phyloP scores from a whole-genome alignment of 2,329 filamentous ascomycete species.

The Aspergillus versicolor region DNA sequence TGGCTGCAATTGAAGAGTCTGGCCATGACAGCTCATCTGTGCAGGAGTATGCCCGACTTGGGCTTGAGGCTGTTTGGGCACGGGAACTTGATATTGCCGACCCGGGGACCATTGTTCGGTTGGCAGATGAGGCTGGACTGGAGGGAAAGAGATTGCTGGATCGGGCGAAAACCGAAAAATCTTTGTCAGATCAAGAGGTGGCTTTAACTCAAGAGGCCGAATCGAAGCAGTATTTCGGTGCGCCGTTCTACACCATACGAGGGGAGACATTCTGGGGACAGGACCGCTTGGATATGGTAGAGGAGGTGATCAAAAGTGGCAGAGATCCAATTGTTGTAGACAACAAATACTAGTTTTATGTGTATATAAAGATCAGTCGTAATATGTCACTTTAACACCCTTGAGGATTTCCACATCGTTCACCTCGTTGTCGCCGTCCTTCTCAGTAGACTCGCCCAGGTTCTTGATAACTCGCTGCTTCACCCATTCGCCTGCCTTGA shows the following conservation, averaged over 20 bases:
- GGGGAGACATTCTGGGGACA: constrained; percentile 2
- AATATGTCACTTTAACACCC: too few relatives aligned
- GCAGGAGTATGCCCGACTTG: constrained; percentile 12
- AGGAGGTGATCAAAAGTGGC: background rate
- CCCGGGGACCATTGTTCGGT: background rate
- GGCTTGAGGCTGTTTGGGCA: constrained; percentile 11
- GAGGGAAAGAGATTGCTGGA: background rate
- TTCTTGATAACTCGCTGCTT: constrained; percentile 4
- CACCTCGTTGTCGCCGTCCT: too few relatives aligned
- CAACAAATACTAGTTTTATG: too few relatives aligned
- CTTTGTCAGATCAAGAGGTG: background rate
- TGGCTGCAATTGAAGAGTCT: constrained; percentile 18
- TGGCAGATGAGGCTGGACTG: background rate
- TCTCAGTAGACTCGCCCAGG: background rate
- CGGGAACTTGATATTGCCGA: constrained; percentile 1
- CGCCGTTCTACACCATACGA: background rate
- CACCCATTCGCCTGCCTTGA: constrained; percentile 2
- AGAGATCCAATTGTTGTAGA: too few relatives aligned
- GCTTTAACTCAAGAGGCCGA: background rate
- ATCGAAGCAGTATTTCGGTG: background rate
- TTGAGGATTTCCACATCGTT: too few relatives aligned
- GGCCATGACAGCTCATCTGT: constrained; percentile 7
- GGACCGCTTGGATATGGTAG: background rate
- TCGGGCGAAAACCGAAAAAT: background rate
- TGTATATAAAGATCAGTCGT: too few relatives aligned